Conservation (phyloP, 1,284 basidiomycete genomes). For the Ganoderma sinense region DNA sequence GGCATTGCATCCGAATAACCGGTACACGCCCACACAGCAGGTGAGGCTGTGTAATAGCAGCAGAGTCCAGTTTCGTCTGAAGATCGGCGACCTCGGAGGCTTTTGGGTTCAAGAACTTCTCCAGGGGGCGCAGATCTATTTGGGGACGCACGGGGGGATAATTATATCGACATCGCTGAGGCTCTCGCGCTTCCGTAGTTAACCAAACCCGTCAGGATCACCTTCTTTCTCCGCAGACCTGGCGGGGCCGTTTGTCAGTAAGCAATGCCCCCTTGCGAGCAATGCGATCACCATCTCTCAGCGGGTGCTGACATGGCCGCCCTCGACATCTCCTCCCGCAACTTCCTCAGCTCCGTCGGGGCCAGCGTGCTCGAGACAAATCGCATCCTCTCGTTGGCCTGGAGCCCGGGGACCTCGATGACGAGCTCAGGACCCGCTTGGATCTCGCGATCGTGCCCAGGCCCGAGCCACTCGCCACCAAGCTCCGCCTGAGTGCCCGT, state of each 20-base stretch:
- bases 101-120: background rate
- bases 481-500: background rate
- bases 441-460: background rate
- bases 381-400: background rate
- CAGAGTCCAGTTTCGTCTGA: background rate
- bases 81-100: background rate
- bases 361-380: constrained; percentile 11
- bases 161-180: background rate
- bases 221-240: background rate
- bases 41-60: background rate
- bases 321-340: constrained; percentile 7
- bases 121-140: too few species aligned
- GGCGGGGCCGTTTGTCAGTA: too few species aligned
- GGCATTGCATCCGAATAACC: background rate
- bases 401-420: constrained; percentile 7
- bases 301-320: background rate
- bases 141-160: background rate
- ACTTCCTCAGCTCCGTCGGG: constrained; percentile 12
- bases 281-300: background rate
- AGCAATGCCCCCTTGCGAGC: too few species aligned
- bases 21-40: background rate
- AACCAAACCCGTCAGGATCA: too few species aligned
- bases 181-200: background rate
- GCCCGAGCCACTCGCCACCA: constrained; percentile 8
- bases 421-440: constrained; percentile 7